Evolutionary conservation across 495 filamentous ascomycete species (phyloP).

Genomic region (Neurospora sp.): DNA sequence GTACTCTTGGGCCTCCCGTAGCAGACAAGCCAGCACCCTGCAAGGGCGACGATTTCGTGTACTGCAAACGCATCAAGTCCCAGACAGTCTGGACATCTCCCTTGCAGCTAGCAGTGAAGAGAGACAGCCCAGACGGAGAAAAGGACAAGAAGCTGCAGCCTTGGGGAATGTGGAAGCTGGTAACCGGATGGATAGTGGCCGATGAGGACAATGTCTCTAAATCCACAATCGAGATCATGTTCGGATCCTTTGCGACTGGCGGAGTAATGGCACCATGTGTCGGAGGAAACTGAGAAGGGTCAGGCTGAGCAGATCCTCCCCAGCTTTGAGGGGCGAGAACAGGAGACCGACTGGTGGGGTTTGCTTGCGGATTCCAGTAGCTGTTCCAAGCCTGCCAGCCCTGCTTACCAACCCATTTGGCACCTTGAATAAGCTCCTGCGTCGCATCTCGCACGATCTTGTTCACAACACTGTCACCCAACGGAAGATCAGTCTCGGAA

Average conservation of each 20-base stretch:
- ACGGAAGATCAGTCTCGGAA: constrained; percentile 66
- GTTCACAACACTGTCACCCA: constrained; percentile 72
- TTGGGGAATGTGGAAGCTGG: constrained; percentile 69
- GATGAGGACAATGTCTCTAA: constrained; percentile 48
- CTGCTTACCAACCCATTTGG: constrained; percentile 78
- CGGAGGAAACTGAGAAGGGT: constrained; percentile 55
- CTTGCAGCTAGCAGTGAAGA: constrained; percentile 85
- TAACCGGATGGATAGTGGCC: constrained; percentile 48
- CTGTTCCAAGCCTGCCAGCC: constrained; percentile 78
- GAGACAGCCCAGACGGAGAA: constrained; percentile 68
- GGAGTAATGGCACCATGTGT: constrained; percentile 53
- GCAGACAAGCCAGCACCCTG: constrained; percentile 26
- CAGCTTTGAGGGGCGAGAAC: constrained; percentile 19
- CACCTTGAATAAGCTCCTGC: constrained; percentile 82
- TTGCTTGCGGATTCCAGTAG: constrained; percentile 60
- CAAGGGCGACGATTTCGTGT: constrained; percentile 42
- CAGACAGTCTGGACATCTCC: constrained; percentile 88
- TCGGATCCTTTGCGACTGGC: constrained; percentile 51
- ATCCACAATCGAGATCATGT: constrained; percentile 78
- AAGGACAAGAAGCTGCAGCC: constrained; percentile 91
- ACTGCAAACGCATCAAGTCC: constrained; percentile 72
- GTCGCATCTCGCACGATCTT: constrained; percentile 79
- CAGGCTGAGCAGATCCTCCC: constrained; percentile 25
- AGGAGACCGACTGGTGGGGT: constrained; percentile 30
- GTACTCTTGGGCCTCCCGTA: constrained; percentile 43